Evolutionary conservation across 805 yeast species (phyloP).

Genomic region (Kockiozyma suomiensis): DNA sequence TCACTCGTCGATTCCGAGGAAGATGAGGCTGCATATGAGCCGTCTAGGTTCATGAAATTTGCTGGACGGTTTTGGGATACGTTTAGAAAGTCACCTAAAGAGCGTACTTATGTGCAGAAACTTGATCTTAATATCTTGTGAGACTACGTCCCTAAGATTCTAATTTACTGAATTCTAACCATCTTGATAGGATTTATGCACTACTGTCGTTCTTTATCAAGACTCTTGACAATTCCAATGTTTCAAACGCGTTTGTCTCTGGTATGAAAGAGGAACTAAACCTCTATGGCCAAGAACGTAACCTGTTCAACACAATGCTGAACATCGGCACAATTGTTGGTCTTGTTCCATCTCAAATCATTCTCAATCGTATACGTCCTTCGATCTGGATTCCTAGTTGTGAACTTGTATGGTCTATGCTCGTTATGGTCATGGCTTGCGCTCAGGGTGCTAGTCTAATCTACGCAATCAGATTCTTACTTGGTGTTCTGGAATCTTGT

Average conservation of each 20-base stretch:
- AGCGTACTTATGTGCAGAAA: conserved; percentile 24
- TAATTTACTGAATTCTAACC: not conserved
- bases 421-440: conserved; percentile 18
- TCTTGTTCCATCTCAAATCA: conserved; percentile 14
- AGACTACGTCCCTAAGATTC: not conserved
- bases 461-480: conserved; percentile 63
- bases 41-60: conserved; percentile 1
- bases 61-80: conserved; percentile 29
- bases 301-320: conserved; percentile 43
- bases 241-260: conserved; percentile 66
- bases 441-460: conserved; percentile 39
- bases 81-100: conserved; percentile 19
- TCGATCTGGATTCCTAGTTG: conserved; percentile 21
- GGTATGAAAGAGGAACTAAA: conserved; percentile 61
- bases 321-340: conserved; percentile 23
- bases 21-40: not conserved
- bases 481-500: conserved; percentile 54
- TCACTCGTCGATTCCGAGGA: conserved; percentile 5
- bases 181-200: conserved; percentile 33
- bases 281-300: conserved; percentile 62
- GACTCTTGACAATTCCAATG: conserved; percentile 61
- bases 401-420: conserved; percentile 19
- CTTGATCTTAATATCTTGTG: conserved; percentile 23
- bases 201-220: conserved; percentile 49
- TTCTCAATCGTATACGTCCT: conserved; percentile 21